phyloP scores from a whole-genome alignment of 345 rosid species.

The Aegle marmelos region DNA sequence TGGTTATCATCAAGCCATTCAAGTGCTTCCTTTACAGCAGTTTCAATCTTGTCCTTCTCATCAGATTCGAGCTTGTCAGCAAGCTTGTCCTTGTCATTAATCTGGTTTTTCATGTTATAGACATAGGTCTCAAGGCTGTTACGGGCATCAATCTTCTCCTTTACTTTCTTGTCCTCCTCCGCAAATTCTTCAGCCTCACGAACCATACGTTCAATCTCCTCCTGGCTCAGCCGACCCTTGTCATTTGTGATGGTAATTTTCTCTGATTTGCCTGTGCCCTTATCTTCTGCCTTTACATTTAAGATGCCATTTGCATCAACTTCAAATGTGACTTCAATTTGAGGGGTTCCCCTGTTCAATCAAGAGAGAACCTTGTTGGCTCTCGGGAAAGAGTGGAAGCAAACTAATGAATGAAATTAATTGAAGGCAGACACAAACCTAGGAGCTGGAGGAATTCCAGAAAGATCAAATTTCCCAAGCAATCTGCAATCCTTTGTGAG shows the following conservation, averaged over 20 bases:
- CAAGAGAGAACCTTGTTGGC: neutral
- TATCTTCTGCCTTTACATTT: conserved; percentile 91
- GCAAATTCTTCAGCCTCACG: conserved; percentile 94
- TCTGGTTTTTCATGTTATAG: conserved; percentile 97
- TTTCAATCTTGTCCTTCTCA: conserved; percentile 88
- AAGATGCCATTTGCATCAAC: conserved; percentile 95
- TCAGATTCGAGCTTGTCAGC: conserved; percentile 90
- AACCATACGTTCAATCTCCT: conserved; percentile 94
- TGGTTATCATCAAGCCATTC: conserved; percentile 97
- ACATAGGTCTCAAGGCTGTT: conserved; percentile 83
- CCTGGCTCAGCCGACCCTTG: conserved; percentile 93
- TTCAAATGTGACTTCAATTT: conserved; percentile 95
- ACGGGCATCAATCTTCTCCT: conserved; percentile 90
- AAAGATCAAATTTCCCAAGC: conserved; percentile 84
- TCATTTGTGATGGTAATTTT: conserved; percentile 96
- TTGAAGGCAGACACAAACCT: conserved; percentile 35
- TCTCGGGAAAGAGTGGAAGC: neutral
- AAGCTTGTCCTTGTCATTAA: conserved; percentile 86
- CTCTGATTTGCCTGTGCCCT: conserved; percentile 82
- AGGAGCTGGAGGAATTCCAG: conserved; percentile 88
- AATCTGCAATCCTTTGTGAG: conserved; percentile 87
- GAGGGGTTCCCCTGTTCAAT: conserved; percentile 86
- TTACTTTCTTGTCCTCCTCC: conserved; percentile 93
- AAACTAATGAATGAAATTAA: neutral
- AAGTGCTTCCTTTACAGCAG: conserved; percentile 83